A percentile compares a stretch with the other conserved stretches of the same genome.
Evolutionary conservation across 306 rosid species (phyloP).

Genomic region (Glycine tomentella): DNA sequence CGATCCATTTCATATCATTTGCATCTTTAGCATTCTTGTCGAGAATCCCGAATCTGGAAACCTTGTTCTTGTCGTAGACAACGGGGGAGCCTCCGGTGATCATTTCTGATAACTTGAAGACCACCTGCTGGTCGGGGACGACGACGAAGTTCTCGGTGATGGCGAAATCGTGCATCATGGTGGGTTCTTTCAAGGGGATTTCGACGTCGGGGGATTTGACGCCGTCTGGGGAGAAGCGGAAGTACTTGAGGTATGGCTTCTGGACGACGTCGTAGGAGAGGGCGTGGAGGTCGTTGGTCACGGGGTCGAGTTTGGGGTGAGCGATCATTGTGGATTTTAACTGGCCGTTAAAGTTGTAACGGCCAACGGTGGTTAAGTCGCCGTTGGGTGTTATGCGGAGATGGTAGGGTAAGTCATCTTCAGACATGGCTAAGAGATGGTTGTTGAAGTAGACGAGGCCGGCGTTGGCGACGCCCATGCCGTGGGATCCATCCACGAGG

Average conservation of each 20-base stretch:
- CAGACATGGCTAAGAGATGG: conserved; percentile 77
- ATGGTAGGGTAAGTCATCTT: conserved; percentile 83
- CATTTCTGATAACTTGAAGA: conserved; percentile 81
- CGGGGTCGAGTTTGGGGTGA: conserved; percentile 86
- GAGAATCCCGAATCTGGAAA: conserved; percentile 72
- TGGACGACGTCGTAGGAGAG: conserved; percentile 65
- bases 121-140: conserved; percentile 95
- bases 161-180: conserved; percentile 98
- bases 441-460: conserved; percentile 84
- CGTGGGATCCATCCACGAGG: conserved; percentile 69
- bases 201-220: conserved; percentile 76
- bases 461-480: conserved; percentile 97
- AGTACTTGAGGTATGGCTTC: conserved; percentile 86
- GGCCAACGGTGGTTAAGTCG: conserved; percentile 75
- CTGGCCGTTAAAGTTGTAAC: conserved; percentile 73
- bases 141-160: conserved; percentile 76
- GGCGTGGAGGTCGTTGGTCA: conserved; percentile 65
- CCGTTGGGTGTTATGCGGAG: conserved; percentile 66
- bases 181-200: conserved; percentile 66
- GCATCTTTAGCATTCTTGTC: conserved; percentile 68
- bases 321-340: conserved; percentile 85
- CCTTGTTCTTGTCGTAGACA: conserved; percentile 69
- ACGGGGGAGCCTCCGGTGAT: conserved; percentile 92
- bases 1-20: conserved; percentile 72
- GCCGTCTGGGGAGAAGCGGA: conserved; percentile 64